Evolutionary conservation across 225 moss, liverwort and hornwort genomes (phyloP).

Genomic region (Pseudisothecium myosuroides): DNA sequence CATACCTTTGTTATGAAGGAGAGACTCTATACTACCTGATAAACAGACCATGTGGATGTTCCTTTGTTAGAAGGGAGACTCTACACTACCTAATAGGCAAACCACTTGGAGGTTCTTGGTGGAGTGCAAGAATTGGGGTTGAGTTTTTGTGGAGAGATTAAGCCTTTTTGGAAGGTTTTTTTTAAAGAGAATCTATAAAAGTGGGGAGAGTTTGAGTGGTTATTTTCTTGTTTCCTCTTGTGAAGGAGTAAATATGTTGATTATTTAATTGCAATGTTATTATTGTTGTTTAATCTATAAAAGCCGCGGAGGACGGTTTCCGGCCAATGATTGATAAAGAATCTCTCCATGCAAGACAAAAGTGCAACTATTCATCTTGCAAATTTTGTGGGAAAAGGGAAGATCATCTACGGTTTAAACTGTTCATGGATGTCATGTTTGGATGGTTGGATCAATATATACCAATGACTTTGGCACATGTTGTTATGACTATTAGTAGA

Average conservation of each 20-base stretch:
- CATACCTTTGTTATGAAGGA: not conserved
- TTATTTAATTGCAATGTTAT: not conserved
- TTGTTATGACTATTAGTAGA: accelerated
- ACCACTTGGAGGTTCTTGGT: not conserved
- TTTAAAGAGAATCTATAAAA: not conserved
- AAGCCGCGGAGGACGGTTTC: too few species aligned
- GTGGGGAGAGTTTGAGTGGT: not conserved
- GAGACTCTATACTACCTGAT: not conserved
- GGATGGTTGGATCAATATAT: not conserved
- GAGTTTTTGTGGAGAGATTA: not conserved
- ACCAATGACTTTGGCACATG: not conserved
- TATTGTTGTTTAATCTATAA: not conserved
- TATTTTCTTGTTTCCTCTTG: not conserved
- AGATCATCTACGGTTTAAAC: too few species aligned
- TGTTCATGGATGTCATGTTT: too few species aligned
- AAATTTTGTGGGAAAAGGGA: too few species aligned
- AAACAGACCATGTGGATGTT: not conserved
- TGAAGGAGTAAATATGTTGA: too few species aligned
- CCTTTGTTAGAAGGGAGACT: too few species aligned
- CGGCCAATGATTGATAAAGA: too few species aligned
- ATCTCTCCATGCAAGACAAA: too few species aligned
- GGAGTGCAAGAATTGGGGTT: not conserved
- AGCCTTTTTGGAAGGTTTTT: not conserved
- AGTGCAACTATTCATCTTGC: too few species aligned
- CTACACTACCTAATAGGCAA: too few species aligned